Base-by-base conservation (phyloP, 2,329 filamentous ascomycete genomes). In the Calonectria hongkongensis region DNA sequence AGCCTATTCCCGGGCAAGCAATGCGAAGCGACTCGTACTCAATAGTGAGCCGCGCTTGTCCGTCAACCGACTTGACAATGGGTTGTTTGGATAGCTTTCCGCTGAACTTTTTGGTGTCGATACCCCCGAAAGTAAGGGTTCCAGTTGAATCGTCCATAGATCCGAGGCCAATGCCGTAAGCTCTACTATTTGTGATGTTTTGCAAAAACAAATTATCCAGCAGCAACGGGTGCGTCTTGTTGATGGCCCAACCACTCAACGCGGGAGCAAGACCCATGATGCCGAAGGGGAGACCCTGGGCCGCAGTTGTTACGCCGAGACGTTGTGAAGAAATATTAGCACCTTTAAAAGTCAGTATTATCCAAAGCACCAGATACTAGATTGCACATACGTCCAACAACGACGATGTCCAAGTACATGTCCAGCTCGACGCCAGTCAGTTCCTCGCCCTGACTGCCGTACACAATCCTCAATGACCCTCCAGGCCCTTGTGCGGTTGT, bases 41-140 rank as follows among this genome's bases (percentile, higher is more conserved):
- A 21, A 85, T 78, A 78, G 82, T 84, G 79, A 85, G 85, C 33
- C 79, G 74, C 43, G 75, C 73, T 7, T 66, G 66, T 2, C 73
- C 74, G 28, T 80, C 79, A 41, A 77, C 77, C 1, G 76, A 74
- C 21, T 82, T 76, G 73, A 90, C 82, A 72, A 92, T 88, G 30
- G 89, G 88, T 0, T 90, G 81, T 33, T 87, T 88, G 66, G 86
- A 78, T 4, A 92, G 85, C 5, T 81, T 75, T 43, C 90, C 90
- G 2, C 81, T 81, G 77, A 85, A 91, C 77, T 89, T 90, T 51
- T 82, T 86, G 4, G 83, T 87, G 75, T 91, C 87, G 64, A 90
- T 84, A 25, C 89, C 89, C 21, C 89, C 89, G 66, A 90, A 91
- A 15, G 90, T 78, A 15, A 75, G 63, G 18, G 77, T 73, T 63